Conservation (phyloP, 75 land plant species). For the Selaginella moellendorffii region DNA sequence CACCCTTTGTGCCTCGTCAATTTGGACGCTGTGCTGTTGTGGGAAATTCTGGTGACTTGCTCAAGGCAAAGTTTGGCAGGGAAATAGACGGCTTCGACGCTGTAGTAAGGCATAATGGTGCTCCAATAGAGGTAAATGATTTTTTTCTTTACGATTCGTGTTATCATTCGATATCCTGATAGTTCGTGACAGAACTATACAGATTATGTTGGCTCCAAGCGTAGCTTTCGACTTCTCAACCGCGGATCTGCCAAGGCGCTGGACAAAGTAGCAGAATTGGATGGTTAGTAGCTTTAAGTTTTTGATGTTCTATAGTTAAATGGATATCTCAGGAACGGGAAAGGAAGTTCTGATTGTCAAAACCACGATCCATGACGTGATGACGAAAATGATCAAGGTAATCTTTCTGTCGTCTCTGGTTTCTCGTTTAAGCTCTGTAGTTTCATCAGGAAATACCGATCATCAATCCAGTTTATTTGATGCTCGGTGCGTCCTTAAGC, state of each 20-base stretch:
- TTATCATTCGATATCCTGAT: background rate
- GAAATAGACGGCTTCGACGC: conserved; percentile 84
- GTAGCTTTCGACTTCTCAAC: conserved; percentile 82
- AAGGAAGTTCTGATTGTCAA: conserved; percentile 77
- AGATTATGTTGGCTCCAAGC: conserved; percentile 65
- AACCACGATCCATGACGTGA: conserved; percentile 91
- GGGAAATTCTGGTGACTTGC: conserved; percentile 83
- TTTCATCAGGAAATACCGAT: conserved; percentile 65
- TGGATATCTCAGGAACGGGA: conserved; percentile 38
- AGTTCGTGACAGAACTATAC: conserved; percentile 40
- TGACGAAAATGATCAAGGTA: conserved; percentile 90
- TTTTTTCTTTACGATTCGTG: background rate
- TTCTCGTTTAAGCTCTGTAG: background rate
- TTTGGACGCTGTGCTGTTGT: conserved; percentile 86
- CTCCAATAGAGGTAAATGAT: conserved; percentile 56
- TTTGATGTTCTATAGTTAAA: too few species aligned
- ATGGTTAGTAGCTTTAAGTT: conserved; percentile 42
- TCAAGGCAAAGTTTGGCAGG: conserved; percentile 73
- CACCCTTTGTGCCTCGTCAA: conserved; percentile 69
- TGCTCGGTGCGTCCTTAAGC: conserved; percentile 79
- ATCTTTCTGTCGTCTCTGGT: background rate
- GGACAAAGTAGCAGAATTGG: conserved; percentile 84
- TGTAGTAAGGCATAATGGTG: conserved; percentile 79
- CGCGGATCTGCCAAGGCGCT: conserved; percentile 96
- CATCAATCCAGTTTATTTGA: conserved; percentile 78